Evolutionary conservation across 805 yeast genomes (phyloP).

Genomic region (Spathaspora sp.): DNA sequence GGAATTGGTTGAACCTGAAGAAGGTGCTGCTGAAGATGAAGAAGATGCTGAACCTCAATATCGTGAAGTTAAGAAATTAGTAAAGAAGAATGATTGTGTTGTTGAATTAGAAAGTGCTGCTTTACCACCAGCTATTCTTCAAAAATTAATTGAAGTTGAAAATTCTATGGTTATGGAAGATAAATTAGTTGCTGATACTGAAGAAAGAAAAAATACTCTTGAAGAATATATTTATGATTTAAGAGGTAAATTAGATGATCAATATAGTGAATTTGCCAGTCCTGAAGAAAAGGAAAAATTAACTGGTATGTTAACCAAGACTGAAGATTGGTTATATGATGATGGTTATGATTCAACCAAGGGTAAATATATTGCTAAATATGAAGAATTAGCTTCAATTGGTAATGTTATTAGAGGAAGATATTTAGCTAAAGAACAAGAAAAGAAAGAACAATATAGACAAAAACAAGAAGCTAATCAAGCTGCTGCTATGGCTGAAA

Average conservation of each 20-base stretch:
- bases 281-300: conserved; percentile 86
- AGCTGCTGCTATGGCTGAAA: conserved; percentile 79
- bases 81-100: conserved; percentile 78
- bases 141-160: conserved; percentile 75
- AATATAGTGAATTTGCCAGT: conserved; percentile 81
- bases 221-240: conserved; percentile 98
- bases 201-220: conserved; percentile 95
- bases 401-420: conserved; percentile 97
- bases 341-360: conserved; percentile 96
- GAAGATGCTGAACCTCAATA: conserved; percentile 80
- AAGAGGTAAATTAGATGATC: conserved; percentile 94
- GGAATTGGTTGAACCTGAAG: conserved; percentile 72
- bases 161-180: conserved; percentile 81
- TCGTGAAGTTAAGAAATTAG: conserved; percentile 87
- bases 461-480: conserved; percentile 85
- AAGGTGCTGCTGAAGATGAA: conserved; percentile 45
- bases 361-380: conserved; percentile 96
- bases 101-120: conserved; percentile 62
- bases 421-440: conserved; percentile 91
- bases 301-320: conserved; percentile 65
- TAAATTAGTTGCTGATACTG: conserved; percentile 96
- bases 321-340: conserved; percentile 98
- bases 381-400: conserved; percentile 91
- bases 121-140: conserved; percentile 52
- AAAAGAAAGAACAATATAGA: conserved; percentile 84